A percentile compares a stretch with the other conserved stretches of the same genome.
These are phyloP conservation scores for Jamesozyma lodderae DNA, from an alignment of 805 yeast species.

Conservation along the genomic window DNA sequence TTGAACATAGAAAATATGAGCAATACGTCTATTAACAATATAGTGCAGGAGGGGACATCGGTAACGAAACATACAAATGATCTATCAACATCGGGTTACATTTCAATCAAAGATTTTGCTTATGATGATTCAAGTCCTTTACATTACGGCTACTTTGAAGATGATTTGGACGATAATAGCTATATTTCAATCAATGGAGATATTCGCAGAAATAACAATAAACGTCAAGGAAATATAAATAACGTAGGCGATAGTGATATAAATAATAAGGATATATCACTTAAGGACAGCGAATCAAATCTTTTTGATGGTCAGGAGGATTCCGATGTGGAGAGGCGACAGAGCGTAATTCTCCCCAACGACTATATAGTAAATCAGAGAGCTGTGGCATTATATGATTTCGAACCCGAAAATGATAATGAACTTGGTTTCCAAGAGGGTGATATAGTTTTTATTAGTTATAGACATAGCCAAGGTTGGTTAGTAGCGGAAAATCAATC, in stretches of 20 bases:
- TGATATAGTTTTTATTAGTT: slow-evolving; percentile 74
- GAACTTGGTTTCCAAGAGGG: slow-evolving; percentile 74
- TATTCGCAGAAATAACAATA: not conserved
- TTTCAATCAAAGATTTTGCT: slow-evolving; percentile 73
- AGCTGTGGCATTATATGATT: slow-evolving; percentile 85
- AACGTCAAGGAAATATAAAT: not conserved
- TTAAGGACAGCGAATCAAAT: no score
- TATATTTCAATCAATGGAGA: not conserved
- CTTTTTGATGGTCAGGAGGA: slow-evolving; percentile 18
- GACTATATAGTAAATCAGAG: slow-evolving; percentile 37
- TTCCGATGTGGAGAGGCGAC: slow-evolving; percentile 21
- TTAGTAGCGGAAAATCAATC: slow-evolving; percentile 65
- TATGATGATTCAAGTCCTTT: slow-evolving; percentile 62
- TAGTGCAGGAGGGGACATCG: no score
- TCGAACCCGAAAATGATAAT: slow-evolving; percentile 88
- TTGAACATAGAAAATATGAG: no score
- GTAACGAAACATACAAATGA: no score
- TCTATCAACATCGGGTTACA: slow-evolving; percentile 20
- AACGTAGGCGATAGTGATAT: not conserved
- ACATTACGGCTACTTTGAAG: slow-evolving; percentile 49
- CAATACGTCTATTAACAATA: no score
- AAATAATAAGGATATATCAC: not conserved
- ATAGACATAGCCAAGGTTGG: slow-evolving; percentile 98
- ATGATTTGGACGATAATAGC: slow-evolving; percentile 14
- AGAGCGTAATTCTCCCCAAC: slow-evolving; percentile 27